These are phyloP conservation scores for Kodamaea jinghongensis DNA, from an alignment of 805 yeast species.

Conservation along the genomic window DNA sequence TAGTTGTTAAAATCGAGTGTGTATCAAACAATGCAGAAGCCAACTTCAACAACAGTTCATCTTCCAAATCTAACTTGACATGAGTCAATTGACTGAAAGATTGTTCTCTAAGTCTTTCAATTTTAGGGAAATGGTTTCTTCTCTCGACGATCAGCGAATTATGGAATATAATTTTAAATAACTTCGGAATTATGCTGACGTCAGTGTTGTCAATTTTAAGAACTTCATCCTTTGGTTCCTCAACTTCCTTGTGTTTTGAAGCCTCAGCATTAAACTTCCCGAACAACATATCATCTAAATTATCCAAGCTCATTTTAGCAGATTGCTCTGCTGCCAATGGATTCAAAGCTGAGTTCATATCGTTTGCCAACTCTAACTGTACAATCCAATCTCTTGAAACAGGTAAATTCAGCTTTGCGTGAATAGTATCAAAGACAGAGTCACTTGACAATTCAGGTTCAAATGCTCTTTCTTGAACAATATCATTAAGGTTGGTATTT, in stretches of 20 bases:
- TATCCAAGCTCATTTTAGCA: slow-evolving; percentile 24
- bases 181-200: slow-evolving; percentile 14
- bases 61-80: slow-evolving; percentile 12
- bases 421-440: slow-evolving; percentile 33
- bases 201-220: slow-evolving; percentile 5
- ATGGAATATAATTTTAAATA: slow-evolving; percentile 19
- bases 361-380: slow-evolving; percentile 55
- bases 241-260: slow-evolving; percentile 11
- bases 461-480: slow-evolving; percentile 61
- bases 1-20: slow-evolving; percentile 4
- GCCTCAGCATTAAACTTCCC: slow-evolving; percentile 36
- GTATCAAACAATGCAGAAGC: slow-evolving; percentile 57
- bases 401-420: slow-evolving; percentile 45
- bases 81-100: slow-evolving; percentile 20
- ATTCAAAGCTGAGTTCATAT: slow-evolving; percentile 41
- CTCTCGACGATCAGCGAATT: slow-evolving; percentile 22
- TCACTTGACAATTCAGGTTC: slow-evolving; percentile 58
- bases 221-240: slow-evolving; percentile 11
- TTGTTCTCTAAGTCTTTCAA: slow-evolving; percentile 10
- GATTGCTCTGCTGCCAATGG: slow-evolving; percentile 20
- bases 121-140: slow-evolving; percentile 27
- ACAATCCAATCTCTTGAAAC: slow-evolving; percentile 61
- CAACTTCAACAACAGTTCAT: slow-evolving; percentile 48
- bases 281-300: slow-evolving; percentile 49
- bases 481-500: slow-evolving; percentile 29